Conservation (phyloP, 1,139 yeast species). For the Wickerhamomyces sp. region DNA sequence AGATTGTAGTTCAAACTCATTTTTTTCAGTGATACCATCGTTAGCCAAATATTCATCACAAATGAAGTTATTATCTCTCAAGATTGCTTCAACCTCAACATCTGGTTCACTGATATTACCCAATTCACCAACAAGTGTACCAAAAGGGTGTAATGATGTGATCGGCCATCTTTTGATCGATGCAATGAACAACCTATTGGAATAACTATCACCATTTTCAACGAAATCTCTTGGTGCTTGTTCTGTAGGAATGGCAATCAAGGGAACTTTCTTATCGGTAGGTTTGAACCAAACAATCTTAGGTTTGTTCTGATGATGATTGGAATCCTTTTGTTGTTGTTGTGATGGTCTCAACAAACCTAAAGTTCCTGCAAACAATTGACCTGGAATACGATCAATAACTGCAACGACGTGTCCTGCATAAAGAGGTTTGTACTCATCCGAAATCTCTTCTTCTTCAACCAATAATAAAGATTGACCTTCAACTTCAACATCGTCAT, state of each 20-base stretch:
- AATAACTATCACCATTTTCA: constrained; percentile 80
- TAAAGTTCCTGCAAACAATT: constrained; percentile 86
- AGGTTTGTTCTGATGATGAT: constrained; percentile 53
- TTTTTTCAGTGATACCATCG: constrained; percentile 24
- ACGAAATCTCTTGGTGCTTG: constrained; percentile 96
- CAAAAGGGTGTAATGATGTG: constrained; percentile 96
- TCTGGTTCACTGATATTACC: constrained; percentile 75
- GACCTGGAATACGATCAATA: constrained; percentile 95
- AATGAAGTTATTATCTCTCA: constrained; percentile 88
- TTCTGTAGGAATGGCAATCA: constrained; percentile 97
- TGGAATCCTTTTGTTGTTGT: constrained; percentile 64
- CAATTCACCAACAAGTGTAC: constrained; percentile 81
- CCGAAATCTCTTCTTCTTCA: constrained; percentile 94
- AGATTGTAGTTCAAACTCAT: constrained; percentile 23
- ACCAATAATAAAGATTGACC: constrained; percentile 88
- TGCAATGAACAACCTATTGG: constrained; percentile 83
- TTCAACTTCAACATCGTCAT: constrained; percentile 97
- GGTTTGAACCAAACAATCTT: constrained; percentile 99
- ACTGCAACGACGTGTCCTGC: constrained; percentile 99
- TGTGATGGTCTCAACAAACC: constrained; percentile 95
- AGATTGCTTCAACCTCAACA: constrained; percentile 83
- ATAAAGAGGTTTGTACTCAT: constrained; percentile 86
- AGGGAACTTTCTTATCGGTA: constrained; percentile 93
- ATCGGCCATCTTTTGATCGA: constrained; percentile 99
- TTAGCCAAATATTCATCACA: constrained; percentile 73